Evolutionary conservation across 2,329 filamentous ascomycete genomes (phyloP).

Genomic region (Xylariaceae sp.): DNA sequence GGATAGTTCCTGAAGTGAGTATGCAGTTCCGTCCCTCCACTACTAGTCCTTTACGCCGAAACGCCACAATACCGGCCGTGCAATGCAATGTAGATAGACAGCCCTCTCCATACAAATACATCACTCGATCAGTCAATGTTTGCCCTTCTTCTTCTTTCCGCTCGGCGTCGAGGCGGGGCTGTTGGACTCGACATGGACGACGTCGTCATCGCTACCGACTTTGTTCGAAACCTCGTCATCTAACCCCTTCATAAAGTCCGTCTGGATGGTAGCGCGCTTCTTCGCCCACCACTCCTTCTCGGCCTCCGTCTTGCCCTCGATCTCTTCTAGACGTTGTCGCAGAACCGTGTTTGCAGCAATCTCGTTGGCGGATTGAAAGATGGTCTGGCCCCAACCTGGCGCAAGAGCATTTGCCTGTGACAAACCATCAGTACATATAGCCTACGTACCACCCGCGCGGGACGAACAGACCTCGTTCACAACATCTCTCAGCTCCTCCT

Average conservation of each 20-base stretch:
- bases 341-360: slow-evolving; percentile 82
- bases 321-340: slow-evolving; percentile 71
- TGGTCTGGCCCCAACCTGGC: slow-evolving; percentile 86
- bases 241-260: slow-evolving; percentile 81
- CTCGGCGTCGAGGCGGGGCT: slow-evolving; percentile 35
- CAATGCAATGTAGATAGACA: too few relatives aligned
- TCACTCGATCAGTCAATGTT: slow-evolving; percentile 47
- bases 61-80: too few relatives aligned
- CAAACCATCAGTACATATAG: not conserved
- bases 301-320: slow-evolving; percentile 65
- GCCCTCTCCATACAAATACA: too few relatives aligned
- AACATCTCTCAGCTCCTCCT: slow-evolving; percentile 91
- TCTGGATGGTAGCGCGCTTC: slow-evolving; percentile 69
- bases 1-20: too few relatives aligned
- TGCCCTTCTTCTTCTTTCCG: slow-evolving; percentile 62
- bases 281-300: slow-evolving; percentile 95
- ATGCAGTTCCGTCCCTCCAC: too few relatives aligned
- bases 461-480: slow-evolving; percentile 71
- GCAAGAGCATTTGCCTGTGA: slow-evolving; percentile 82
- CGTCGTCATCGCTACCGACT: slow-evolving; percentile 64
- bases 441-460: too few relatives aligned
- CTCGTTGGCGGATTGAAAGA: slow-evolving; percentile 97
- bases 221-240: slow-evolving; percentile 54
- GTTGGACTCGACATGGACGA: slow-evolving; percentile 69
- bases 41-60: too few relatives aligned